Base-by-base conservation (phyloP, 2,329 filamentous ascomycete genomes). In the Monilinia fructigena region DNA sequence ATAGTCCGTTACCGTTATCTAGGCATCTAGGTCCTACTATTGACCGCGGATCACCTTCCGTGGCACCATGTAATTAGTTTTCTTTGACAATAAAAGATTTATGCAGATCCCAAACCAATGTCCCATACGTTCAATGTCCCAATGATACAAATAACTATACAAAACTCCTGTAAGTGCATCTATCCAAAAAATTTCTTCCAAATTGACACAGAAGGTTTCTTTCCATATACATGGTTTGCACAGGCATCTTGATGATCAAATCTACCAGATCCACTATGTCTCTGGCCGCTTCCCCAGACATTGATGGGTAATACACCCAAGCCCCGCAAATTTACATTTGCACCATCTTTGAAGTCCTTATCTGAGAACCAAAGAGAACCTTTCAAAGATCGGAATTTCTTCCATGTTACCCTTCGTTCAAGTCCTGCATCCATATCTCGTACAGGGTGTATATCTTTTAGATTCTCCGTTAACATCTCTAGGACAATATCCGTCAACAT, bases 401-500 rank as follows among this genome's bases (percentile, higher is more conserved):
- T 73, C 72, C 72, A 73, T 3, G 70, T 70, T 18, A 73, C 71
- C 47, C 70, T 71, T 18, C 66, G 64, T 52, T 69, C 69, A 2
- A 73, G 45, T 58, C 72, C 72, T 38, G 72, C 71, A 63, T 72
- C 69, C 61, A 65, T 55, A 56, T 73, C 72, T 45, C 71, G 59
- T 28, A 73, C 48, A 11, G 35, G 14, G 67, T 73, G 70, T 14
- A 64, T 65, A 20, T 66, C 59, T 8, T 47, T 64, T 23, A 73
- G 52, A n/a, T 50, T 60, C 55, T 67, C 61, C 40, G 64, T 69
- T 31, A 73, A 38, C 14, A 42, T 59, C 31, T 73, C 72, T 16
- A 72, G 42, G 1, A 72, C 67, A 4, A 68, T 52, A 62, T 72
- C 70, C 6, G 70, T 73, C 3, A 73, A 69, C 71, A 73, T 73